These are phyloP conservation scores for Colletotrichum sansevieriae DNA, from an alignment of 2,329 filamentous ascomycete genomes.

Conservation along the genomic window DNA sequence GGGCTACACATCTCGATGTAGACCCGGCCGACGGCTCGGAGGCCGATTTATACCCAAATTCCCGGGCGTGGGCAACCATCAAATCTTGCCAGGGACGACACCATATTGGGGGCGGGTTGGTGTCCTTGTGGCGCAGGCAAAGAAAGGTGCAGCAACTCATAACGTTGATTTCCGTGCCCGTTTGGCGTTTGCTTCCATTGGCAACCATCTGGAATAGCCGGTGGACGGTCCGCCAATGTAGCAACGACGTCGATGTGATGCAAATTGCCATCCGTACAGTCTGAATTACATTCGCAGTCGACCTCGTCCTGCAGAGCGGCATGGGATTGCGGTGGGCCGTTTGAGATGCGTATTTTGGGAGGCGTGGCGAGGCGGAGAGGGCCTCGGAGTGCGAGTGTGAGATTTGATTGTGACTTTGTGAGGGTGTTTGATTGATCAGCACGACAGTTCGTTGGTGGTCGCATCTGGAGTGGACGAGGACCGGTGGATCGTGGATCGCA, in stretches of 20 bases:
- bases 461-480: slow-evolving; percentile 27
- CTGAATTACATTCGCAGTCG: not conserved
- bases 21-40: slow-evolving; percentile 27
- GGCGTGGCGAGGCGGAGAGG: not conserved
- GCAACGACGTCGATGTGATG: not conserved
- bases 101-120: not conserved
- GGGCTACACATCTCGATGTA: slow-evolving; percentile 15
- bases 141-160: too few species aligned
- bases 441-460: slow-evolving; percentile 30
- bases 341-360: not conserved
- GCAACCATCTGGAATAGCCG: not conserved
- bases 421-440: slow-evolving; percentile 30
- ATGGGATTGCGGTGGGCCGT: not conserved
- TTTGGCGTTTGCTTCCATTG: not conserved
- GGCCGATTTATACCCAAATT: slow-evolving; percentile 14
- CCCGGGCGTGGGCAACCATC: slow-evolving; percentile 5
- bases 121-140: not conserved
- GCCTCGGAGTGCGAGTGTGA: too few species aligned
- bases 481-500: slow-evolving; percentile 37
- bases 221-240: not conserved
- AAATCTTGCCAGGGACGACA: not conserved
- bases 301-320: not conserved
- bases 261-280: not conserved
- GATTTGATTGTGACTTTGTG: slow-evolving; percentile 9
- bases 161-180: not conserved